Conservation (phyloP, 345 rosid species). For the Streptanthus diversifolius region DNA sequence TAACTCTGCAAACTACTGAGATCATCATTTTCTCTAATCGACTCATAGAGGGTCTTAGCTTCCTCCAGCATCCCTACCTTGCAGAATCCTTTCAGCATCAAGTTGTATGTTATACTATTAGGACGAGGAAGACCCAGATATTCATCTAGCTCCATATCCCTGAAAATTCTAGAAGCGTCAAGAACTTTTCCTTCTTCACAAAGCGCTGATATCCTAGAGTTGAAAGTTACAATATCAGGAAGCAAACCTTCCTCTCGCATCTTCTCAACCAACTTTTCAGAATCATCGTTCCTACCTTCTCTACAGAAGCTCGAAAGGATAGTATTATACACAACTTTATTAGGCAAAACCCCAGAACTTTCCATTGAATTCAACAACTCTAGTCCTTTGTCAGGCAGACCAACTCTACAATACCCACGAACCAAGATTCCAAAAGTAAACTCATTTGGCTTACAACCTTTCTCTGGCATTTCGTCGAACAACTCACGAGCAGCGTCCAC, state of each 20-base stretch:
- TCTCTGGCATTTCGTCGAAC: constrained; percentile 86
- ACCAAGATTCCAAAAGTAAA: constrained; percentile 78
- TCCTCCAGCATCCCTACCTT: constrained; percentile 79
- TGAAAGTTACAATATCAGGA: constrained; percentile 85
- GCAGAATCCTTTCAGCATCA: constrained; percentile 81
- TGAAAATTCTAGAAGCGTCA: constrained; percentile 86
- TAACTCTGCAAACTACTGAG: constrained; percentile 60
- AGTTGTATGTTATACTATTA: constrained; percentile 62
- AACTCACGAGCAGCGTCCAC: constrained; percentile 62
- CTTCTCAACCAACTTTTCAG: constrained; percentile 71
- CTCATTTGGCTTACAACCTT: constrained; percentile 75
- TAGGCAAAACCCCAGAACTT: constrained; percentile 47
- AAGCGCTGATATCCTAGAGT: constrained; percentile 84
- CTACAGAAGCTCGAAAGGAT: constrained; percentile 72
- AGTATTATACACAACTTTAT: constrained; percentile 74
- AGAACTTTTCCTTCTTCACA: constrained; percentile 63
- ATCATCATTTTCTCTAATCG: constrained; percentile 47
- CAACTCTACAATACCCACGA: constrained; percentile 79
- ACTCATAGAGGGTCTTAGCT: constrained; percentile 61
- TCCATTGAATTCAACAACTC: constrained; percentile 59
- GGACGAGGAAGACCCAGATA: constrained; percentile 83
- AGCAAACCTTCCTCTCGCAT: constrained; percentile 71
- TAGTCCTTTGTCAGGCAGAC: constrained; percentile 49
- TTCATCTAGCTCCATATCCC: constrained; percentile 83
- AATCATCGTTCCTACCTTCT: constrained; percentile 74